Percentiles rank a stretch among this genome's conserved stretches.
Conservation (phyloP, 2,329 filamentous ascomycete genomes). For the Penicillium brevicompactum region DNA sequence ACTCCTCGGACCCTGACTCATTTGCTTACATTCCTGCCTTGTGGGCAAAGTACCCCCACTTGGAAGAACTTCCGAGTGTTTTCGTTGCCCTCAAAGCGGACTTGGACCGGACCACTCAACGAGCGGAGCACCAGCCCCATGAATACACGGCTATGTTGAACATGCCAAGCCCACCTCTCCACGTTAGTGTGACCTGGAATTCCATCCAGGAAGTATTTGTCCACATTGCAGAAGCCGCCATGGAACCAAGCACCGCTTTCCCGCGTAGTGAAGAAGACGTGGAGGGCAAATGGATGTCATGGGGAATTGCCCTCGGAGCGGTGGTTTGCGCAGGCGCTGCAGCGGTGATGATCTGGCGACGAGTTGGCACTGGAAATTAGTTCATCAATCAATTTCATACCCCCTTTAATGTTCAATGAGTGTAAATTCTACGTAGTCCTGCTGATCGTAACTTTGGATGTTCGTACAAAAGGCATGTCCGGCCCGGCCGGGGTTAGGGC, state of each 20-base stretch:
- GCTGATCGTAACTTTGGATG: no score
- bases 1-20: slow-evolving; percentile 94
- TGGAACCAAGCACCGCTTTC: slow-evolving; percentile 83
- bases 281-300: slow-evolving; percentile 75
- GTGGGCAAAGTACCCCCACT: slow-evolving; percentile 74
- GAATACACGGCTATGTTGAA: slow-evolving; percentile 82
- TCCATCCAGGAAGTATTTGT: slow-evolving; percentile 95
- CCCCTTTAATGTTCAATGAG: slow-evolving; percentile 3
- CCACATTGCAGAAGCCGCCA: slow-evolving; percentile 84
- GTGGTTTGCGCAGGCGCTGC: slow-evolving; percentile 61
- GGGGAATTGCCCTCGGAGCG: slow-evolving; percentile 84
- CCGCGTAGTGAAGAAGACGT: slow-evolving; percentile 84
- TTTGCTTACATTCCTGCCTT: slow-evolving; percentile 88
- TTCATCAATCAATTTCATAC: slow-evolving; percentile 17
- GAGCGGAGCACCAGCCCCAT: slow-evolving; percentile 87
- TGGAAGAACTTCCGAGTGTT: slow-evolving; percentile 86
- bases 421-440: not conserved
- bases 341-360: slow-evolving; percentile 63
- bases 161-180: slow-evolving; percentile 81
- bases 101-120: slow-evolving; percentile 93
- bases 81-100: slow-evolving; percentile 96
- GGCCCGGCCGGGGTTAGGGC: slow-evolving; percentile 16
- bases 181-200: slow-evolving; percentile 92
- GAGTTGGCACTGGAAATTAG: slow-evolving; percentile 40
- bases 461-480: not conserved